A percentile compares a stretch with the other conserved stretches of the same genome.
These are phyloP conservation scores for Phlebopus sp. DNA, from an alignment of 1,284 basidiomycete species.

Conservation along the genomic window DNA sequence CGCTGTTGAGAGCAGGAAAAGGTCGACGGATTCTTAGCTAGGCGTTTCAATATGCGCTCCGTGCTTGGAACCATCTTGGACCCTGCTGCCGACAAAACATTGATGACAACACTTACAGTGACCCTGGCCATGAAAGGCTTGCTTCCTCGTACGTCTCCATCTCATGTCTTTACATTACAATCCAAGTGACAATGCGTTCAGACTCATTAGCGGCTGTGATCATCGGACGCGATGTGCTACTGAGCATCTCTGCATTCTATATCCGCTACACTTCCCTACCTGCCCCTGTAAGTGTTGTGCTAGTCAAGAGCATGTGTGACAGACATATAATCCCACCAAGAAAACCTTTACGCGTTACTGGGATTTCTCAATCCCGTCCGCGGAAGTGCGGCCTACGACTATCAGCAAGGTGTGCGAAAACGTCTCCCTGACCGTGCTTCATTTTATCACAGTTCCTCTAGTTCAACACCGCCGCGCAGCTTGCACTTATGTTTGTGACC, in stretches of 20 bases:
- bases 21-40: constrained; percentile 90
- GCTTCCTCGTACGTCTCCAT: constrained; percentile 66
- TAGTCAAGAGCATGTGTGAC: background rate
- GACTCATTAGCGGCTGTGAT: constrained; percentile 86
- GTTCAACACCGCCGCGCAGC: constrained; percentile 92
- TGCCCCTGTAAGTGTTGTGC: constrained; percentile 60
- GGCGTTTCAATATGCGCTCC: constrained; percentile 80
- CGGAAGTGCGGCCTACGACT: constrained; percentile 85
- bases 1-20: constrained; percentile 33
- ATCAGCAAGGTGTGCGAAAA: constrained; percentile 76
- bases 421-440: background rate
- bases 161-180: background rate
- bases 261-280: constrained; percentile 91
- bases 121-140: constrained; percentile 82
- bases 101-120: constrained; percentile 94
- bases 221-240: constrained; percentile 83
- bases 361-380: constrained; percentile 93
- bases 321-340: constrained; percentile 37
- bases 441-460: constrained; percentile 30
- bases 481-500: constrained; percentile 85
- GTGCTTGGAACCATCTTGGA: constrained; percentile 95
- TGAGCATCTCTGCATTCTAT: constrained; percentile 90
- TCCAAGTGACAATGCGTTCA: constrained; percentile 30
- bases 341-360: constrained; percentile 93
- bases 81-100: constrained; percentile 93